Base-by-base conservation (phyloP, 148 eudicot species). In the Nepenthes mirabilis region DNA sequence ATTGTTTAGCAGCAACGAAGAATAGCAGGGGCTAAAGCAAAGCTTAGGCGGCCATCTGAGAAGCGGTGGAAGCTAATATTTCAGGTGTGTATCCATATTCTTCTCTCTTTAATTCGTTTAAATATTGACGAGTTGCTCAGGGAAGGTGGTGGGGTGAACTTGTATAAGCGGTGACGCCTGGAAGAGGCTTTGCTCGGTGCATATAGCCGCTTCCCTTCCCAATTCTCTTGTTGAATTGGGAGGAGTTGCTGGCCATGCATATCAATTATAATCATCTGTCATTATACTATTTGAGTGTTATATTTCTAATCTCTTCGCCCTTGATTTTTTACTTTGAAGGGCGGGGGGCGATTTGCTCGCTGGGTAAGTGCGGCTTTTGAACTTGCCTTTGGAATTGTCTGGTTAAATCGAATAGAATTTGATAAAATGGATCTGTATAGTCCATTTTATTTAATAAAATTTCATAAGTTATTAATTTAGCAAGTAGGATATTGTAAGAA, bases 1-100 rank as follows among this genome's bases (percentile, higher is more conserved):
- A n/a, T 73, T 70, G 65, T 37, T 79, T 37, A 72, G 55, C 32
- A 79, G 77, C 13, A 90, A 87, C 64, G 95, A 91, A 12, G 95
- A 87, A 35, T 73, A 64, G 73, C 45, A 5, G 55, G 58, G 3
- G 1, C 58, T 32, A 1, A 34, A 55, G 36, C 36, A 1, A 34
- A 55, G 36, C 36, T 55, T 55, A 6, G 47, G 36, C 47, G 12
- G 32, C 35, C 33, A 50, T 52, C 23, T 7, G 53, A 14, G 56
- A 60, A 35, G 49, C 49, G n/a, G 49, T 34, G 67, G 13, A 63
- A 65, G 67, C 64, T 56, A 11, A 45, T 57, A 52, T 36, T 49
- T 14, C 49, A 51, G 9, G 58, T 63, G 37, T 33, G 34, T 33
- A 8, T 10, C 23, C 23, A 23, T 23, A 23, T 23, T 23, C 23